Conservation (phyloP, 2,329 filamentous ascomycete species). For the Capronia americana region DNA sequence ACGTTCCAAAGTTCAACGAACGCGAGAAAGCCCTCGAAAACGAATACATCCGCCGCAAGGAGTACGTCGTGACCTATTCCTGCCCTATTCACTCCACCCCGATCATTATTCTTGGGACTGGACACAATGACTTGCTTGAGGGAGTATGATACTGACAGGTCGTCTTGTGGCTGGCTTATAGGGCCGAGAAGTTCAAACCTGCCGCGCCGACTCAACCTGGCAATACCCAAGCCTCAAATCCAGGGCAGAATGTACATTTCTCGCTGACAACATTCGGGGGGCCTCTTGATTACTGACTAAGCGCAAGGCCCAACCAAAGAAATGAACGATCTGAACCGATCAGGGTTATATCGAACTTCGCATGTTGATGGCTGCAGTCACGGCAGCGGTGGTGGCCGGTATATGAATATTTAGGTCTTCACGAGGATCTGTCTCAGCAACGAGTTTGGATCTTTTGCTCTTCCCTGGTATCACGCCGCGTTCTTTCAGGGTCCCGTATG, state of each 20-base stretch:
- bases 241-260: slow-evolving; percentile 19
- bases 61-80: slow-evolving; percentile 27
- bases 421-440: not conserved
- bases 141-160: not conserved
- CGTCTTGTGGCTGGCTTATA: not conserved
- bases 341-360: not conserved
- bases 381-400: not conserved
- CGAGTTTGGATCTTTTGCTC: not conserved
- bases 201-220: slow-evolving; percentile 18
- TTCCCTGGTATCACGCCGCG: not conserved
- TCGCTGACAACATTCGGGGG: not conserved
- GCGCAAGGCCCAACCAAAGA: slow-evolving; percentile 4
- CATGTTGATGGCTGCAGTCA: not conserved
- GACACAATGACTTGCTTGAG: not conserved
- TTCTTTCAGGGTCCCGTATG: not conserved
- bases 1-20: slow-evolving; percentile 38
- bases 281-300: not conserved
- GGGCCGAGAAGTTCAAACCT: slow-evolving; percentile 34
- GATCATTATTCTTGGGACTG: not conserved
- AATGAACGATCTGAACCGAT: not conserved
- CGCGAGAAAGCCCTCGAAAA: slow-evolving; percentile 39
- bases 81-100: not conserved
- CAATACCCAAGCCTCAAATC: slow-evolving; percentile 13
- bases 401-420: not conserved
- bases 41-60: slow-evolving; percentile 38